Evolutionary conservation across 176 grass and related monocot species (phyloP).

Genomic region (Melocanna baccifera): DNA sequence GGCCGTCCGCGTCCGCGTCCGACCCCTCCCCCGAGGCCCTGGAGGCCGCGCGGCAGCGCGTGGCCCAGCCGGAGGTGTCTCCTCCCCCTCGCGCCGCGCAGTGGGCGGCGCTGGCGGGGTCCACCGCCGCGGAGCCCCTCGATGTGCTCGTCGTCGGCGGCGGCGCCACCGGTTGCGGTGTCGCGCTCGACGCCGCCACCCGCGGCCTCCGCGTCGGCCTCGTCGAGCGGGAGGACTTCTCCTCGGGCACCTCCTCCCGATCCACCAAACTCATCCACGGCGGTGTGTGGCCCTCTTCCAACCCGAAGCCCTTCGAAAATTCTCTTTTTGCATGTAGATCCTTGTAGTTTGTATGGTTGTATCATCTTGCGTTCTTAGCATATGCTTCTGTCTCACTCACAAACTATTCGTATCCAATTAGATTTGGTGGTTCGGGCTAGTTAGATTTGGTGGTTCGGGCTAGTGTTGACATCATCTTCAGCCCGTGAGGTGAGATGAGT

Average conservation of each 20-base stretch:
- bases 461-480: neutral
- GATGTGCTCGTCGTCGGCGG: conserved; percentile 79
- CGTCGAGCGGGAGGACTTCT: conserved; percentile 98
- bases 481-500: neutral
- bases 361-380: neutral
- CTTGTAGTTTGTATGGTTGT: neutral
- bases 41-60: conserved; percentile 36
- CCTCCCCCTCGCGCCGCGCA: conserved; percentile 65
- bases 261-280: conserved; percentile 96
- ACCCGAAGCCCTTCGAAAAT: neutral
- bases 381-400: neutral
- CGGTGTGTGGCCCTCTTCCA: conserved; percentile 39
- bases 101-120: conserved; percentile 48
- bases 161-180: conserved; percentile 83
- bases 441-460: neutral
- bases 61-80: conserved; percentile 34
- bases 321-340: neutral
- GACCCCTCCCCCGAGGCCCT: conserved; percentile 38
- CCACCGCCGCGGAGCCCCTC: conserved; percentile 59
- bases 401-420: neutral
- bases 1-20: conserved; percentile 27
- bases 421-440: neutral
- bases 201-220: conserved; percentile 85
- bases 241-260: conserved; percentile 84
- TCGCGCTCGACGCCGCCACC: conserved; percentile 75